Base-by-base conservation (phyloP, 805 yeast genomes). In the Nematodospora valgi region DNA sequence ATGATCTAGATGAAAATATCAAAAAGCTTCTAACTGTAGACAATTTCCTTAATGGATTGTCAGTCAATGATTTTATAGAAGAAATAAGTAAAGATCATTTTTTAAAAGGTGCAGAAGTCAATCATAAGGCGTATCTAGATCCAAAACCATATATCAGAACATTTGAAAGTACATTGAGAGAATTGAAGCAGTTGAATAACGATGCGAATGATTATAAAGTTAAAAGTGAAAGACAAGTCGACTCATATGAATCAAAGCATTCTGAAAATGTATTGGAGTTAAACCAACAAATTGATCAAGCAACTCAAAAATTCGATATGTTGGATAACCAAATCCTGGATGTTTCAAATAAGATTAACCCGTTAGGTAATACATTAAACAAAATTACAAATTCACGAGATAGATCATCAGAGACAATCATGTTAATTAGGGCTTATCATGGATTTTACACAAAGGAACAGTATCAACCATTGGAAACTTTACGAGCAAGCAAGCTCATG, bases 81-180 rank as follows among this genome's bases (percentile, higher is more conserved):
- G 82, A 78, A 49, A 64, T 89, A 45, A 76, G 89, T 42, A 78
- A 78, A 50, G 83, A 80, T 49, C 85, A 82, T 44, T 66, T 74
- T 11, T 47, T 66, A 19, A 68, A 70, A 39, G 73, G 69, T 9
- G 70, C 72, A 6, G 76, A 71, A 41, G 75, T 70, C 19, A 65
- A 72, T 27, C 53, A 73, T 21, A 32, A 32, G 16, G 77, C 74
- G 33, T 72, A 71, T 50, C 59, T 87, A 36, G 96, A 93, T 51
- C 96, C 98, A 1, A 87, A 86, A 51, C 98, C 98, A 2, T 93
- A 86, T 54, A 91, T 91, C 30, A 75, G 96, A 46, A 86, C 96
- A 0, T 89, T 93, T 56, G 97, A 91, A 54, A 78, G 89, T 1
- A 86, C 93, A 2, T 64, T 88, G 29, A 70, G 78, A 30, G 91